phyloP scores from a whole-genome alignment of 2,329 filamentous ascomycete genomes.

The Trichoderma breve region DNA sequence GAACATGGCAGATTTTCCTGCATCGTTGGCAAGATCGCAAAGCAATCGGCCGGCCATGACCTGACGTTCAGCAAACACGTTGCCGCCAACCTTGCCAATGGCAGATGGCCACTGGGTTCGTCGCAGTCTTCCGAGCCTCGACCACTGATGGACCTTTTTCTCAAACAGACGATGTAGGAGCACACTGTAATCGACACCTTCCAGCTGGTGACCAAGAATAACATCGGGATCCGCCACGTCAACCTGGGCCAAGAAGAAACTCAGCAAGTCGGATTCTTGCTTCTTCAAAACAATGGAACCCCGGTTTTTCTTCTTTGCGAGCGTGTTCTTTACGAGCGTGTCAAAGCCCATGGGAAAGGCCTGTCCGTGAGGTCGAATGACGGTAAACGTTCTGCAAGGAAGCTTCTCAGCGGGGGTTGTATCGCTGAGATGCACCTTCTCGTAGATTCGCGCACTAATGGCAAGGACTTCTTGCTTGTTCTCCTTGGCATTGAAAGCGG shows the following conservation, averaged over 20 bases:
- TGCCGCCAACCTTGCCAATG: conserved; percentile 80
- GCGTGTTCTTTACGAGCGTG: conserved; percentile 60
- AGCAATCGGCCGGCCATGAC: conserved; percentile 84
- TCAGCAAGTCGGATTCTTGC: conserved; percentile 80
- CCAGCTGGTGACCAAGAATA: conserved; percentile 89
- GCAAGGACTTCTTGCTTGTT: conserved; percentile 97
- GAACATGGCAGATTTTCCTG: conserved; percentile 93
- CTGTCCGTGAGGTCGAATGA: conserved; percentile 76
- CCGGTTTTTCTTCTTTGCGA: conserved; percentile 61
- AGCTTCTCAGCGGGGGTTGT: conserved; percentile 86
- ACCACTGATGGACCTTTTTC: conserved; percentile 92
- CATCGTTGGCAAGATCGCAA: conserved; percentile 93
- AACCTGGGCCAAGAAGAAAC: conserved; percentile 85
- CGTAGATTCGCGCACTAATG: conserved; percentile 88
- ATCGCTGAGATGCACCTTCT: conserved; percentile 82
- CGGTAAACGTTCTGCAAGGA: conserved; percentile 85
- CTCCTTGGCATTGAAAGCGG: conserved; percentile 81
- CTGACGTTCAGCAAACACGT: conserved; percentile 90
- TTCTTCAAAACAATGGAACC: conserved; percentile 79
- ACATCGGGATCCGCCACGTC: conserved; percentile 90
- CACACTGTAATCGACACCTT: conserved; percentile 94
- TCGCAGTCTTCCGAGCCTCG: conserved; percentile 83
- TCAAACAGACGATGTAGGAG: conserved; percentile 82
- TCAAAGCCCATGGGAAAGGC: conserved; percentile 88
- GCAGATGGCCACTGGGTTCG: conserved; percentile 82